Base-by-base conservation (phyloP, 164 flowering plant species). In the Umbellularia californica region DNA sequence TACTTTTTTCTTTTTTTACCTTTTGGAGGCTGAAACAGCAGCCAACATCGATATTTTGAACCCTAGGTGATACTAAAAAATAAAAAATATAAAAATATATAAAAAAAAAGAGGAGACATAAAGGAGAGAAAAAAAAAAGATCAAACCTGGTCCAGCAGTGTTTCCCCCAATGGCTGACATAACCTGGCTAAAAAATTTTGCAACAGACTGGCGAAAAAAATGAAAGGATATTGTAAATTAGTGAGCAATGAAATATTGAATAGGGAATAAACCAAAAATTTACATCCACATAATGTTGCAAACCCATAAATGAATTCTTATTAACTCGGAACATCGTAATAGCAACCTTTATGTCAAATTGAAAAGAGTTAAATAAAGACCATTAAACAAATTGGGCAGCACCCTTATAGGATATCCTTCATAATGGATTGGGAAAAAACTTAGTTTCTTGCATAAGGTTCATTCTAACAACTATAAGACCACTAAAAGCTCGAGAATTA, bases 121-220 rank as follows among this genome's bases (percentile, higher is more conserved):
- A 52, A 14, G 47, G 1, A 22, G 63, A 70, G 50, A 20, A 33
- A 27, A n/a, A n/a, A 27, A 15, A 55, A 1, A 41, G 47, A 41
- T 5, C 83, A 50, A 47, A 93, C 99, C 99, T 82, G 98, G 98
- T 19, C 98, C 98, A 51, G 98, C 98, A 73, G 98, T 90, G 70
- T 96, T 96, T 75, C 99, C 99, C 69, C 95, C 97, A 77, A 94
- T 92, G 68, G 93, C 93, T 0, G 95, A 84, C 99, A 96, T 96
- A 77, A 96, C 98, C 79, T 89, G 92, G 80, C 99, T 96, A 78
- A 94, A 96, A 82, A 88, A 96, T 68, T 91, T 90, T 2, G 99
- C 99, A 33, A 96, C 99, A 67, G 97, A 87, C 98, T 96, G 97
- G 28, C 1, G 64, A 67, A 64, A 3, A 3, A 24, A 73, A 19